Evolutionary conservation across 352 stramenopile genomes (phyloP), one percentile per base, ranked within the genome.

Genomic region (Phytopythium boreale): DNA sequence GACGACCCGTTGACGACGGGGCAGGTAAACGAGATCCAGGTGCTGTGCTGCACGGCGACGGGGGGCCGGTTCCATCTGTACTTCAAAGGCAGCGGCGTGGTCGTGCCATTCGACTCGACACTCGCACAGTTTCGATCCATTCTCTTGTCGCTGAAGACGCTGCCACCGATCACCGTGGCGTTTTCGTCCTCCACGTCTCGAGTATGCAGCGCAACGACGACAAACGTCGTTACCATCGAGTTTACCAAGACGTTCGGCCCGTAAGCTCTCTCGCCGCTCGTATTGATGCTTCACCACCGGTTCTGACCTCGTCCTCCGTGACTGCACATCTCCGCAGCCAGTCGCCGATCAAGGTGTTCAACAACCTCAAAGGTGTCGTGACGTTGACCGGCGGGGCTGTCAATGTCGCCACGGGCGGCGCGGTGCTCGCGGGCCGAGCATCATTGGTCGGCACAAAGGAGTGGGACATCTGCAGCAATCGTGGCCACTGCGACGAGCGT

Each of bases 401-500:
- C 11, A 75, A 88, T 26, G 79, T 76, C 22, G 68, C 71, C 4
- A 72, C 77, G 14, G 76, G 71, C 14, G 78, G 85, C 8, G 71
- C 57, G 1, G 62, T 75, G 10, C 62, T 93, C n/a, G 76, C 68
- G 20, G 71, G 70, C 7, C 62, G 64, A 64, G 57, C 88, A 19
- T 84, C 76, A 10, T 60, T 94, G 9, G 75, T 72, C 65, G 91
- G 92, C 19, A 96, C 83, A 1, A 98, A 98, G 60, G 93, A 98
- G 37, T 93, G 88, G 77, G 81, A 78, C 12, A 62, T 84, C 24
- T 98, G 93, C 74, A 95, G 87, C 59, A 96, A 96, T 55, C 83
- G 92, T 37, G 93, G 93, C 15, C 68, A 86, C 27, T 98, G 93
- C 62, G 88, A 97, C 51, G 72, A 78, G 29, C 66, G 72, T 79